Conservation (phyloP, 2,329 filamentous ascomycete genomes). For the Blastomyces percursus region DNA sequence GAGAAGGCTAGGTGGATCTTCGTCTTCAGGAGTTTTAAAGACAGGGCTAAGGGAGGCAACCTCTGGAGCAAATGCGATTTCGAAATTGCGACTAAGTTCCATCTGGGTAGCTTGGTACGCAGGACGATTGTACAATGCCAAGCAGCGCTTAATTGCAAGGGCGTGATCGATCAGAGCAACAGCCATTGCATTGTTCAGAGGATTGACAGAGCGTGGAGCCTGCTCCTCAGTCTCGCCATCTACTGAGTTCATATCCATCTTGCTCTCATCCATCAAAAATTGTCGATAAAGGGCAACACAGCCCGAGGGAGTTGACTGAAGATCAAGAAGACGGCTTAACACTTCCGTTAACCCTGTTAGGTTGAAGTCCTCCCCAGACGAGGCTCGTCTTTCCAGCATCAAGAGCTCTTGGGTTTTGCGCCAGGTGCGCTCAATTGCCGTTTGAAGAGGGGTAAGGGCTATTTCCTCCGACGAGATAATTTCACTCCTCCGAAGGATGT, state of each 20-base stretch:
- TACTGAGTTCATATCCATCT: not conserved
- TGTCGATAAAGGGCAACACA: constrained; percentile 69
- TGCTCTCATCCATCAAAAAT: constrained; percentile 49
- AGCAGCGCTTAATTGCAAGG: constrained; percentile 71
- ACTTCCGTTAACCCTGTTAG: constrained; percentile 62
- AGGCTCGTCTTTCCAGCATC: constrained; percentile 60
- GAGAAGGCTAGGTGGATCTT: constrained; percentile 35
- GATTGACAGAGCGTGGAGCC: constrained; percentile 38
- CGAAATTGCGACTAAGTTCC: constrained; percentile 30
- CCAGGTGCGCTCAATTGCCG: constrained; percentile 80
- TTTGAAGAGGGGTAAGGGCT: constrained; percentile 63
- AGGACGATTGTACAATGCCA: constrained; percentile 55
- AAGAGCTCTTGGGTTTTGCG: constrained; percentile 82
- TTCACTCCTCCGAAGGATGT: constrained; percentile 78
- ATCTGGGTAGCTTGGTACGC: constrained; percentile 39
- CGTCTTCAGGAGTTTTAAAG: constrained; percentile 20
- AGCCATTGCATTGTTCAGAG: constrained; percentile 66
- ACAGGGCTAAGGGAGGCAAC: constrained; percentile 47
- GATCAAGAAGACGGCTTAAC: constrained; percentile 64
- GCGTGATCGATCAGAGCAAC: constrained; percentile 84
- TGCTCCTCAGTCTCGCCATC: constrained; percentile 41
- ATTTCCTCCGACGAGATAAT: constrained; percentile 59
- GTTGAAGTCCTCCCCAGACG: constrained; percentile 60
- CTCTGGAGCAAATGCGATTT: constrained; percentile 47
- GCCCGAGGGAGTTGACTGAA: constrained; percentile 60